Evolutionary conservation across 164 flowering plant species (phyloP).

Genomic region (Warburgia ugandensis): DNA sequence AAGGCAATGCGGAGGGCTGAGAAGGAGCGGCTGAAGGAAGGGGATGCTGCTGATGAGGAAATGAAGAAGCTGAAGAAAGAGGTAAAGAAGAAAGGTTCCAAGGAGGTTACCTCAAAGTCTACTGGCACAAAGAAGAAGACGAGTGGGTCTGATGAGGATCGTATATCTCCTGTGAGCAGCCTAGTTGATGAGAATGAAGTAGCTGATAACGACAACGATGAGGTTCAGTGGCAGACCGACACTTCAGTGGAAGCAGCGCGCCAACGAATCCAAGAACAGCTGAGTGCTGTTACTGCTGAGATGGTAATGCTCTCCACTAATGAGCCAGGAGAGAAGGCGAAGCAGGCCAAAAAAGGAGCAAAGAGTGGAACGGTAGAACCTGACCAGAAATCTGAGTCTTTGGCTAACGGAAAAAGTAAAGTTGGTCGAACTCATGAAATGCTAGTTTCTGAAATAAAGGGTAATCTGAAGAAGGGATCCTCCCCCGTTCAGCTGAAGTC

Average conservation of each 20-base stretch:
- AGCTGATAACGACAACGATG: constrained; percentile 23
- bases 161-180: constrained; percentile 40
- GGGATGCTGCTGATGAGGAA: constrained; percentile 87
- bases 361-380: constrained; percentile 3
- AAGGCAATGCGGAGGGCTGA: constrained; percentile 93
- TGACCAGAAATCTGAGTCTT: too few relatives aligned
- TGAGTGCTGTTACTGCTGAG: constrained; percentile 64
- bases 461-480: constrained; percentile 31
- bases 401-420: too few relatives aligned
- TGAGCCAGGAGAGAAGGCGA: constrained; percentile 29
- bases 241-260: constrained; percentile 66
- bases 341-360: constrained; percentile 15
- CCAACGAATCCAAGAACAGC: constrained; percentile 61
- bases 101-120: constrained; percentile 28
- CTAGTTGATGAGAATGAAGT: constrained; percentile 45
- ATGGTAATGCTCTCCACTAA: constrained; percentile 62
- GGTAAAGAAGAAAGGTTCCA: constrained; percentile 46
- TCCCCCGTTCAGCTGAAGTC: constrained; percentile 31
- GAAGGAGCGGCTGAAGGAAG: constrained; percentile 89
- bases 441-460: constrained; percentile 32
- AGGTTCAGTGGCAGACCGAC: constrained; percentile 74
- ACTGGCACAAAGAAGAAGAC: constrained; percentile 49
- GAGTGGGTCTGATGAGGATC: constrained; percentile 56
- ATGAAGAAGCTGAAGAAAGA: constrained; percentile 66
- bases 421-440: constrained; percentile 10